These are phyloP conservation scores for Coemansia sp. DNA, from an alignment of 192 early-diverging fungal species.

Conservation along the genomic window DNA sequence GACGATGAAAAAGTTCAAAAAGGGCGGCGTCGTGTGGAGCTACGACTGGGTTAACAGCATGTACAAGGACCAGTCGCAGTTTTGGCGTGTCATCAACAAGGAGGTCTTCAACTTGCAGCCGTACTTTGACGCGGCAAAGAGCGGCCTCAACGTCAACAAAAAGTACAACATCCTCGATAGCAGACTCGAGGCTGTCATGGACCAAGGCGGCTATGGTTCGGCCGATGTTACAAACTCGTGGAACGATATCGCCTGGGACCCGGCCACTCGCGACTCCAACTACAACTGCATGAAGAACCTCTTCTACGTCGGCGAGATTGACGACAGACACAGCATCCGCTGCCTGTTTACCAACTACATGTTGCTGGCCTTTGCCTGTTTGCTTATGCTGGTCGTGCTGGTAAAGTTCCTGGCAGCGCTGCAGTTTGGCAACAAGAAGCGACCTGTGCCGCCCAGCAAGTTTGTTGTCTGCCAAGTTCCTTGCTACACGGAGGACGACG, in stretches of 20 bases:
- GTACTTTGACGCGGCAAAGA: conserved; percentile 51
- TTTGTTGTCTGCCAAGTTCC: conserved; percentile 96
- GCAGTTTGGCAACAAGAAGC: conserved; percentile 69
- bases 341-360: conserved; percentile 89
- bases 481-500: conserved; percentile 94
- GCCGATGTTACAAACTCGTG: conserved; percentile 50
- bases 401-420: conserved; percentile 79
- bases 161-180: conserved; percentile 59
- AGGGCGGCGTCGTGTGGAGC: conserved; percentile 65
- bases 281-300: conserved; percentile 78
- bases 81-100: conserved; percentile 63
- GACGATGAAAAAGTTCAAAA: conserved; percentile 37
- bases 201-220: conserved; percentile 54
- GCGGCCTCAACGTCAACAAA: conserved; percentile 24
- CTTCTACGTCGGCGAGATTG: conserved; percentile 83
- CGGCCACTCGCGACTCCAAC: conserved; percentile 29
- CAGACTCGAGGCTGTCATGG: conserved; percentile 23
- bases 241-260: conserved; percentile 38
- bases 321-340: conserved; percentile 70
- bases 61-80: conserved; percentile 50
- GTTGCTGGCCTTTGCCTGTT: conserved; percentile 70
- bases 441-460: conserved; percentile 85
- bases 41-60: conserved; percentile 57
- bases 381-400: conserved; percentile 78
- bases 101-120: conserved; percentile 70